Conservation (phyloP, 768 basidiomycete genomes). For the Trametes cinnabarina region DNA sequence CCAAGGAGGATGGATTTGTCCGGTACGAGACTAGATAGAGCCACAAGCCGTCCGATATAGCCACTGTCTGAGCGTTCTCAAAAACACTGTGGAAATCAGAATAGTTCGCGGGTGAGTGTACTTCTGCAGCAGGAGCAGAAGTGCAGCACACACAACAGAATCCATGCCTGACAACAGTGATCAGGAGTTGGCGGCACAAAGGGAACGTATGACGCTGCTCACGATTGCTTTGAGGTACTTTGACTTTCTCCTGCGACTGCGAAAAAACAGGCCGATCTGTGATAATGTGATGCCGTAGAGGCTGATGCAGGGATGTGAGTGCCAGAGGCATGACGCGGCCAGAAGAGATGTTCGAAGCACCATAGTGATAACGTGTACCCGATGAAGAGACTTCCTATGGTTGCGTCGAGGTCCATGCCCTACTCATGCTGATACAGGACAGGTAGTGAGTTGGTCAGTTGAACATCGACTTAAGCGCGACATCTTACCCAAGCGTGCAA, state of each 20-base stretch:
- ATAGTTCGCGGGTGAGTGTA: no score
- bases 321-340: not conserved
- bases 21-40: not conserved
- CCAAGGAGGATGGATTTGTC: not conserved
- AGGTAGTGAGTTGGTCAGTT: no score
- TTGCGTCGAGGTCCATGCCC: not conserved
- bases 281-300: not conserved
- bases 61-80: not conserved
- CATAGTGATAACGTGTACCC: conserved; percentile 1
- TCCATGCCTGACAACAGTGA: not conserved
- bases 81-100: not conserved
- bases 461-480: no score
- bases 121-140: no score
- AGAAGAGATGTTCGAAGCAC: not conserved
- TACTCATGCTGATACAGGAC: not conserved
- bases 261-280: not conserved
- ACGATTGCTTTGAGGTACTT: not conserved
- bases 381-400: conserved; percentile 1
- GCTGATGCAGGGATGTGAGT: not conserved
- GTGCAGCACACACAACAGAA: not conserved
- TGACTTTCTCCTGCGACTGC: not conserved
- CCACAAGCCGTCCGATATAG: not conserved
- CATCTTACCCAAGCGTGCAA: no score
- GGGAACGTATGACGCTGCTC: not conserved
- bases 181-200: no score